Base-by-base conservation (phyloP, 164 flowering plant species). In the Berberis thunbergii region DNA sequence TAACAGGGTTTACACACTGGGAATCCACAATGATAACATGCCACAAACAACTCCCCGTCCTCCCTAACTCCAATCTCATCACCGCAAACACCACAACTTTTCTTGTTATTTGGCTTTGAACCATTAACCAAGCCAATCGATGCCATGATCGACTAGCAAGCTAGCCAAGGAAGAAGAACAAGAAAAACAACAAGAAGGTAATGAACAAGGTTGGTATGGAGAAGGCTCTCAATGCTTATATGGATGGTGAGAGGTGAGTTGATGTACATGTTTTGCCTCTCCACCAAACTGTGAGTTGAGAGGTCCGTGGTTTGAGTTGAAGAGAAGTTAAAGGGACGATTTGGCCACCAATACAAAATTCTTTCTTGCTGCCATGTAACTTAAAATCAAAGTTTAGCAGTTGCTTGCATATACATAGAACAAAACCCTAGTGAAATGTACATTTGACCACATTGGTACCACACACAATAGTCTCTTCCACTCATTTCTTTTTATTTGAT, bases 1-100 rank as follows among this genome's bases (percentile, higher is more conserved):
- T 90, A 93, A 53, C 97, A 93, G 48, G 91, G 96, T 64, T 74
- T 69, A 59, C 98, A 93, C 46, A 89, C 98, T 0, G 98, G 96
- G 69, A 89, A 93, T 0, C 86, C 82, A 60, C 98, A 93, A 46
- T 70, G 89, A 53, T 80, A 65, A 62, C 97, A 93, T 0, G 98
- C 98, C 55, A 83, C 84, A 49, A 93, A 90, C 61, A 76, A 2
- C 61, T 77, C 72, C 1, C 94, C 92, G 39, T 85, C 71, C 7
- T 89, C 96, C 44, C 61, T 80, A 1, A 63, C 38, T 44, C 84
- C 91, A 26, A 93, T 83, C 70, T 82, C 96, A 54, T 93, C 98
- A 0, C 98, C 86, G 64, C 97, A 88, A 43, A 93, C 86, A 13
- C 86, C 48, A 59, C 97, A 93, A n/a, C 43, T 59, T 67, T 79